Percentiles rank a stretch among this genome's conserved stretches.
Conservation (phyloP, 495 filamentous ascomycete genomes). For the Parachaetomium inaequale region DNA sequence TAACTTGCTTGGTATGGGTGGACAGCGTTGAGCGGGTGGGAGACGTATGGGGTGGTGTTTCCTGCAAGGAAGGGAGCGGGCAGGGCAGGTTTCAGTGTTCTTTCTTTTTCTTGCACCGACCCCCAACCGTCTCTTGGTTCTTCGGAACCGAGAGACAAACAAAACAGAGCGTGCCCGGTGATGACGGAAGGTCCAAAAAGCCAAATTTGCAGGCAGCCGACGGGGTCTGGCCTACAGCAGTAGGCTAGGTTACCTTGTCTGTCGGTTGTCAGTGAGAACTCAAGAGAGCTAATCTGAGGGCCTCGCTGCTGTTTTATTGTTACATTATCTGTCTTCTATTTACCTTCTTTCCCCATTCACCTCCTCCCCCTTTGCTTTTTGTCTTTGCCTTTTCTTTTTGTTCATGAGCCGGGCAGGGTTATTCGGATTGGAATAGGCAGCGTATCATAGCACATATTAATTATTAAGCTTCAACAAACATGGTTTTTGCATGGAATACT, state of each 20-base stretch:
- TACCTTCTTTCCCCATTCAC: background rate
- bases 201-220: constrained; percentile 60
- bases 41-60: background rate
- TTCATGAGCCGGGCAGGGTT: background rate
- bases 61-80: background rate
- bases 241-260: constrained; percentile 10
- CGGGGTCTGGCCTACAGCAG: constrained; percentile 20
- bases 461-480: background rate
- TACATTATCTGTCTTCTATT: constrained; percentile 8
- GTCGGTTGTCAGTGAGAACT: constrained; percentile 56
- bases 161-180: constrained; percentile 43
- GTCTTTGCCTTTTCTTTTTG: background rate
- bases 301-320: constrained; percentile 8
- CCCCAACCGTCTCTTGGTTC: background rate
- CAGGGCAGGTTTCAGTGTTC: constrained; percentile 2
- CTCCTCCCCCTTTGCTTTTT: background rate
- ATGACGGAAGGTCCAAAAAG: constrained; percentile 60
- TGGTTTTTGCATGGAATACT: background rate
- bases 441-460: background rate
- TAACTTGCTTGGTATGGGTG: background rate
- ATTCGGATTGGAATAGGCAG: background rate
- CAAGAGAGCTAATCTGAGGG: constrained; percentile 63
- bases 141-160: constrained; percentile 15
- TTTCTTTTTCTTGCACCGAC: constrained; percentile 2
- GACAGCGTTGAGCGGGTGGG: background rate